Conservation (phyloP, 202 grass and related monocot species). For the Zoysia matrella region DNA sequence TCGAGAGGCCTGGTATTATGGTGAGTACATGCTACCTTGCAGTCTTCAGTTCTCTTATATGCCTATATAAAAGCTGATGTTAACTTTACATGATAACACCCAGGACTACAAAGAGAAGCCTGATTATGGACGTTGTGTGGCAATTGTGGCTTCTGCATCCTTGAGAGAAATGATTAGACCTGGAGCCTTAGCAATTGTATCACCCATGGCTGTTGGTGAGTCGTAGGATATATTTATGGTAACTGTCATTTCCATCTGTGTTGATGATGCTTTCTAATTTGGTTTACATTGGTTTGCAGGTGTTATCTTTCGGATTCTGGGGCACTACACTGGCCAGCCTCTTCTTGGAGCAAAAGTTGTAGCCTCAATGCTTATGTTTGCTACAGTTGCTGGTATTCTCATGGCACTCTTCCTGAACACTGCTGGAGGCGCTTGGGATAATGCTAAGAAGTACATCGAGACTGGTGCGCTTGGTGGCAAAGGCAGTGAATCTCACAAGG, state of each 20-base stretch:
- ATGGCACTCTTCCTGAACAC: slow-evolving; percentile 99
- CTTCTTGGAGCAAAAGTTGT: slow-evolving; percentile 96
- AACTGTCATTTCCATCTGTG: slow-evolving; percentile 13
- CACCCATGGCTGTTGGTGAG: slow-evolving; percentile 86
- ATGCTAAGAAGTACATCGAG: slow-evolving; percentile 99
- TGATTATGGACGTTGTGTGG: slow-evolving; percentile 98
- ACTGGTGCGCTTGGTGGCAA: slow-evolving; percentile 97
- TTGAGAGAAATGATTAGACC: slow-evolving; percentile 97
- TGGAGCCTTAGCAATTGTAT: slow-evolving; percentile 94
- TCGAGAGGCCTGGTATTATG: slow-evolving; percentile 99
- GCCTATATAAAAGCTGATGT: background rate
- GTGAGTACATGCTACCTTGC: slow-evolving; percentile 50
- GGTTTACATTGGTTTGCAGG: slow-evolving; percentile 58
- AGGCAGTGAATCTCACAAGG: slow-evolving; percentile 93
- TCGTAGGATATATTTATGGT: slow-evolving; percentile 10
- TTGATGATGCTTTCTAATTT: slow-evolving; percentile 34
- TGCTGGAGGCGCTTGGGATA: slow-evolving; percentile 96
- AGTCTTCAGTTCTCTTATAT: slow-evolving; percentile 27
- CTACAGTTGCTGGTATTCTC: slow-evolving; percentile 84
- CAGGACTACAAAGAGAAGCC: slow-evolving; percentile 97
- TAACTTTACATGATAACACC: slow-evolving; percentile 41
- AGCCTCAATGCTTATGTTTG: slow-evolving; percentile 96
- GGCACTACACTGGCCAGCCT: slow-evolving; percentile 67
- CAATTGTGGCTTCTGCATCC: slow-evolving; percentile 98
- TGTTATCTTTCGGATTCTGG: slow-evolving; percentile 82